Evolutionary conservation across 495 filamentous ascomycete species (phyloP).

Genomic region (Trichodelitschia bisporula): DNA sequence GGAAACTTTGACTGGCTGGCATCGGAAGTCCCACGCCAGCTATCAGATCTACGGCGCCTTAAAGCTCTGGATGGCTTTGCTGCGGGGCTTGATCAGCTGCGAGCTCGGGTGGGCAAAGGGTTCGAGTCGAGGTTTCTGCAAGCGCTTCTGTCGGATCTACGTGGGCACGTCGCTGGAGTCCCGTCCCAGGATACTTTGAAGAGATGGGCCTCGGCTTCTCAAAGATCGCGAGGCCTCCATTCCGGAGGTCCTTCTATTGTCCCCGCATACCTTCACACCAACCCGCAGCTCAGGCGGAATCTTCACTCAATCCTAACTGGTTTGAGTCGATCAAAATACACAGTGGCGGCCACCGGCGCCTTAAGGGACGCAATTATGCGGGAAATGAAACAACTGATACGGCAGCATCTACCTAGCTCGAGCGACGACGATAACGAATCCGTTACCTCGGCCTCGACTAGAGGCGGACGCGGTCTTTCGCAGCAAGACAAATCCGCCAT

Average conservation of each 20-base stretch:
- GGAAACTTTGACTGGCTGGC: no score
- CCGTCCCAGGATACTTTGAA: conserved; percentile 47
- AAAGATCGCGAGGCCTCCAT: conserved; percentile 29
- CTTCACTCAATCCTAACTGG: conserved; percentile 47
- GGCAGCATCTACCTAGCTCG: conserved; percentile 64
- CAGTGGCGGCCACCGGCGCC: conserved; percentile 51
- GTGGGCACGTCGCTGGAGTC: conserved; percentile 57
- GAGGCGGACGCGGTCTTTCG: conserved; percentile 37
- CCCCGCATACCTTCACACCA: conserved; percentile 49
- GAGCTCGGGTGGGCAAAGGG: conserved; percentile 57
- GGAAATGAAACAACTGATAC: conserved; percentile 72
- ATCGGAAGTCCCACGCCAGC: conserved; percentile 3
- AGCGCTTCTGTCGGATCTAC: conserved; percentile 53
- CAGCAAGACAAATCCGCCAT: conserved; percentile 77
- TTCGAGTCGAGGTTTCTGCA: conserved; percentile 67
- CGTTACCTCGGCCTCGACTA: conserved; percentile 64
- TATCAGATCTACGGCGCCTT: conserved; percentile 52
- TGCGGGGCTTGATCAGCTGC: conserved; percentile 46
- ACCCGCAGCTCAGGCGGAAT: conserved; percentile 38
- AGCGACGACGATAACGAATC: conserved; percentile 87
- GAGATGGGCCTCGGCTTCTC: conserved; percentile 42
- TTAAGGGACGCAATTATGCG: conserved; percentile 72
- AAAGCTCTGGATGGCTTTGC: conserved; percentile 61
- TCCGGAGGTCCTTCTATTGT: conserved; percentile 24
- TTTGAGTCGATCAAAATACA: conserved; percentile 51